phyloP scores from a whole-genome alignment of 805 yeast species.

The Clavispora carvajalis region DNA sequence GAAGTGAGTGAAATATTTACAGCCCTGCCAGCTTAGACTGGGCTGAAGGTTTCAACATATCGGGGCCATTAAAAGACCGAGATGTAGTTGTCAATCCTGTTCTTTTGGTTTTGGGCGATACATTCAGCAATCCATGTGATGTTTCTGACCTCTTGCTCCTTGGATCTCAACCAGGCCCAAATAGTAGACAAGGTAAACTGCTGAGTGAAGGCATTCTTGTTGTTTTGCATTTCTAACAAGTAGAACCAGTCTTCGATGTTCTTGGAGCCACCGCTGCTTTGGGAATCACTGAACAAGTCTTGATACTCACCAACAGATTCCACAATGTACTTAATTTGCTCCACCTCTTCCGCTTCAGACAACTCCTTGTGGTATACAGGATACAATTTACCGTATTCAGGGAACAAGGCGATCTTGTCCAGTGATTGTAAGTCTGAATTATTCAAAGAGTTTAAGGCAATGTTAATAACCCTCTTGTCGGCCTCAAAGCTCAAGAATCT shows the following conservation, averaged over 20 bases:
- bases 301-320: conserved; percentile 63
- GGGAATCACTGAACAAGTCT: conserved; percentile 43
- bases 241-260: conserved; percentile 93
- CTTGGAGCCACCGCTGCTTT: conserved; percentile 40
- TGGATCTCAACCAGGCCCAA: conserved; percentile 96
- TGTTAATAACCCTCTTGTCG: conserved; percentile 90
- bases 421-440: conserved; percentile 68
- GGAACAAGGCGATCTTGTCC: conserved; percentile 68
- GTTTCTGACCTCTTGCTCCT: conserved; percentile 95
- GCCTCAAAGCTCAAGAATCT: conserved; percentile 83
- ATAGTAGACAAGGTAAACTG: conserved; percentile 86
- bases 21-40: background rate
- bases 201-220: conserved; percentile 92
- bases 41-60: conserved; percentile 5
- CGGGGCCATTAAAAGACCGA: conserved; percentile 54
- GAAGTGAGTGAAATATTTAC: background rate
- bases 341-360: conserved; percentile 78
- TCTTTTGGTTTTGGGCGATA: conserved; percentile 97
- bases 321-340: conserved; percentile 65
- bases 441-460: conserved; percentile 82
- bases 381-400: conserved; percentile 75
- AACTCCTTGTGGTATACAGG: conserved; percentile 64
- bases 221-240: conserved; percentile 83
- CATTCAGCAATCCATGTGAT: conserved; percentile 99
- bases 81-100: conserved; percentile 85